Conservation (phyloP, 441 rosid genomes). For the Pelargonium fulgidum region DNA sequence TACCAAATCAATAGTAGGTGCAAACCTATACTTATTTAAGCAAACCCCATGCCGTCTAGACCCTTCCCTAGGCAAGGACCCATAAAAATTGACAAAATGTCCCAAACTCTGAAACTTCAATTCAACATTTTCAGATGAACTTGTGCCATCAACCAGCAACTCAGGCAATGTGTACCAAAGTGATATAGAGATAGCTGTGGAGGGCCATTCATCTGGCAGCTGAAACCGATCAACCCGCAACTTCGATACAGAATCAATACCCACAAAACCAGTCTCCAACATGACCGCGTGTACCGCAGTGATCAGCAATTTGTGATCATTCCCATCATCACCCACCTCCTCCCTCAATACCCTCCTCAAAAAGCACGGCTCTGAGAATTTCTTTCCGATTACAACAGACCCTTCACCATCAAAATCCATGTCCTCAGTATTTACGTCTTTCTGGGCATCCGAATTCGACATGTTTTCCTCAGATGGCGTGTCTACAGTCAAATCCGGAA, state of each 20-base stretch:
- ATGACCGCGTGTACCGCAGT: conserved; percentile 62
- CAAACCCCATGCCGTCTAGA: conserved; percentile 24
- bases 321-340: conserved; percentile 35
- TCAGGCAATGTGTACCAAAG: conserved; percentile 53
- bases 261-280: conserved; percentile 58
- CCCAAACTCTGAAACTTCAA: conserved; percentile 52
- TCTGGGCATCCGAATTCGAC: conserved; percentile 14
- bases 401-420: conserved; percentile 24
- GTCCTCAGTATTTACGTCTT: neutral
- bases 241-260: conserved; percentile 32
- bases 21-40: conserved; percentile 41
- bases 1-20: conserved; percentile 32
- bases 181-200: conserved; percentile 27
- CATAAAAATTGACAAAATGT: conserved; percentile 45
- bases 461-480: neutral
- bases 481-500: conserved; percentile 3
- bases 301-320: conserved; percentile 38
- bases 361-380: conserved; percentile 49
- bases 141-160: conserved; percentile 22
- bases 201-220: conserved; percentile 38
- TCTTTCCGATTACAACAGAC: conserved; percentile 16
- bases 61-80: conserved; percentile 29
- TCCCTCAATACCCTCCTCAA: conserved; percentile 45
- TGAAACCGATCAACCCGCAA: conserved; percentile 33
- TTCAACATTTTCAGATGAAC: conserved; percentile 30